Evolutionary conservation across 2,329 filamentous ascomycete species (phyloP), one percentile per base, ranked within the genome.

Genomic region (Bipolaris bicolor): DNA sequence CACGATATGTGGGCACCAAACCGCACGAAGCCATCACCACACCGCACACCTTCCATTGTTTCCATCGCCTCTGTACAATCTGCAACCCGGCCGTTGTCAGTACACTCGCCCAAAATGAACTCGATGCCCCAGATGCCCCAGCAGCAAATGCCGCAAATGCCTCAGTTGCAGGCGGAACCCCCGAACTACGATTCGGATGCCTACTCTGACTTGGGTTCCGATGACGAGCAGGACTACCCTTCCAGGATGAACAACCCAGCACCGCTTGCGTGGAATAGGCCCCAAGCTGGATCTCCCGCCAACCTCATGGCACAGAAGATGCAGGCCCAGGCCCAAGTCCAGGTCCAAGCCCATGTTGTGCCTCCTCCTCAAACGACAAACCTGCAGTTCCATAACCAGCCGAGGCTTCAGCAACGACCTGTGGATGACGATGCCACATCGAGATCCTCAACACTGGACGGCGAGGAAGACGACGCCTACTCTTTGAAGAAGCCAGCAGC

Each of bases 1-100:
- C 15, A 62, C 49, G 64, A 67, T 56, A 76, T 76, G 74, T 76
- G 74, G 74, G 69, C 66, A 34, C 63, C 72, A 49, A 67, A 60
- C 46, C 69, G 74, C 34, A 52, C 63, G 44, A 62, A 65, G 37
- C 58, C 69, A 72, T 68, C 49, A 47, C 62, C 16, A 74, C 72
- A 7, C 60, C 75, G 18, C 65, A 75, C 53, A 74, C 72, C 3
- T 49, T 76, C 37, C 66, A 57, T 3, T 74, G 73, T 6, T 51
- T 74, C 20, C 68, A 71, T 33, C 72, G 45, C 45, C 11, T 48
- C 45, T 16, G 18, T 37, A 10, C 45, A 37, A 16, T 48, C 52
- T 18, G 47, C 39, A 2, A 55, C 46, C 47, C 47, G 52, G 15
- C 52, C 52, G 13, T 47, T 57, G 34, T 57, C 54, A 15, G 34